Percentiles rank a stretch among this genome's conserved stretches.
These are phyloP conservation scores for Fragaria iinumae DNA, from an alignment of 306 rosid genomes.

Conservation along the genomic window DNA sequence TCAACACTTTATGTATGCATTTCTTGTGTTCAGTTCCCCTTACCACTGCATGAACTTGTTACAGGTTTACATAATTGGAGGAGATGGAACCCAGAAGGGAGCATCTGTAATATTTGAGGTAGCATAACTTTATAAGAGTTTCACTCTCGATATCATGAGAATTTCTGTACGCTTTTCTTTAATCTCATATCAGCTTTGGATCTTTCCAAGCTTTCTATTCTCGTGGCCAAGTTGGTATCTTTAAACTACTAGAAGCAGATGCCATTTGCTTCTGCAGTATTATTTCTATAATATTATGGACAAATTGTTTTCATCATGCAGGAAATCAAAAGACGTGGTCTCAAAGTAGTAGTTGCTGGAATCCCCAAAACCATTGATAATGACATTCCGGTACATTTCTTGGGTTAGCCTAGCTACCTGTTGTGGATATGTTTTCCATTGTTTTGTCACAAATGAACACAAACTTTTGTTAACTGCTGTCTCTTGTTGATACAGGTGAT, in stretches of 20 bases:
- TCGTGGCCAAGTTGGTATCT: background rate
- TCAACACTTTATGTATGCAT: slow-evolving; percentile 4
- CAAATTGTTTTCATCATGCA: slow-evolving; percentile 27
- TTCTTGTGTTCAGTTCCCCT: background rate
- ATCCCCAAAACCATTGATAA: slow-evolving; percentile 97
- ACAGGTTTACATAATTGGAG: slow-evolving; percentile 98
- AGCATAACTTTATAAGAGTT: slow-evolving; percentile 4
- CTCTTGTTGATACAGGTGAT: slow-evolving; percentile 57
- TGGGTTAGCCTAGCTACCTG: slow-evolving; percentile 12
- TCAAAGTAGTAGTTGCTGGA: slow-evolving; percentile 82
- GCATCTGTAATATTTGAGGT: slow-evolving; percentile 95
- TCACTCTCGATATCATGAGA: background rate
- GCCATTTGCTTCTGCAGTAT: slow-evolving; percentile 15
- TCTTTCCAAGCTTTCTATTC: background rate
- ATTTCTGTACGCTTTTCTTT: background rate
- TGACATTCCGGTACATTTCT: slow-evolving; percentile 67
- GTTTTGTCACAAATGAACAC: background rate
- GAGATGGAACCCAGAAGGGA: slow-evolving; percentile 97
- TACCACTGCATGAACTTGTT: slow-evolving; percentile 6
- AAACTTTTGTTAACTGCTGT: slow-evolving; percentile 2
- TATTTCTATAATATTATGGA: background rate
- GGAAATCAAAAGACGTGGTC: slow-evolving; percentile 91
- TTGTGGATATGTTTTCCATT: background rate
- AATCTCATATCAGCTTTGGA: background rate
- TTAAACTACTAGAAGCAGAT: background rate